Percentiles rank a stretch among this genome's conserved stretches.
These are phyloP conservation scores for Aspergillus melleus DNA, from an alignment of 2,329 filamentous ascomycete species.

Conservation along the genomic window DNA sequence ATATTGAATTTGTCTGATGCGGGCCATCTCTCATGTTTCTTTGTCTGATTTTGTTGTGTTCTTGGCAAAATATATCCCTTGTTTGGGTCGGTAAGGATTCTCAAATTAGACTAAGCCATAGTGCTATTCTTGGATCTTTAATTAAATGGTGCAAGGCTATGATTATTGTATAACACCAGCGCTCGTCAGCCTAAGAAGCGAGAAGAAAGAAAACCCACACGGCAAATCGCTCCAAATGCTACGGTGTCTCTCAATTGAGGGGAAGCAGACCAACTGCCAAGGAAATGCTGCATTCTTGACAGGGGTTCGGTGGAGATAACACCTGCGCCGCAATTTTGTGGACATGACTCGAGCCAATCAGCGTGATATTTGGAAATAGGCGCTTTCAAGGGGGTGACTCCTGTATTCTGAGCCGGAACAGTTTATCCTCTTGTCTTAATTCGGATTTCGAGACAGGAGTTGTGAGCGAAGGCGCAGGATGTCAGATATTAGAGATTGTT, in stretches of 20 bases:
- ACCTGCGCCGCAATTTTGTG: not conserved
- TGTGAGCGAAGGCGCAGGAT: not conserved
- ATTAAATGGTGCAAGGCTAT: no score
- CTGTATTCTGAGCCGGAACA: no score
- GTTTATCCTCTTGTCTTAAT: no score
- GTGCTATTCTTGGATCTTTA: not conserved
- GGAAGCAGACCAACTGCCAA: not conserved
- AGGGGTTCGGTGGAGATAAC: not conserved
- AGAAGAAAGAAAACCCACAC: no score
- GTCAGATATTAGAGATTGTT: not conserved
- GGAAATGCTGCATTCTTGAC: not conserved
- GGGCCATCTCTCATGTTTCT: not conserved
- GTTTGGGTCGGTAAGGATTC: not conserved
- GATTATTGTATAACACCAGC: no score
- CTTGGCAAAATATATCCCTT: not conserved
- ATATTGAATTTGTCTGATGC: not conserved
- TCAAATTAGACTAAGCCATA: not conserved
- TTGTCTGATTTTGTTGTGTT: not conserved
- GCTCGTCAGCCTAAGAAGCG: no score
- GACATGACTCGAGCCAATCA: not conserved
- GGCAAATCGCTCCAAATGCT: not conserved
- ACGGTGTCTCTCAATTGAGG: not conserved
- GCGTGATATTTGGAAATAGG: not conserved
- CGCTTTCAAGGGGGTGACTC: no score
- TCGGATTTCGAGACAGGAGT: not conserved